These are phyloP conservation scores for Porphyridium purpureum DNA, from an alignment of 23 red algal genomes.

Conservation along the genomic window DNA sequence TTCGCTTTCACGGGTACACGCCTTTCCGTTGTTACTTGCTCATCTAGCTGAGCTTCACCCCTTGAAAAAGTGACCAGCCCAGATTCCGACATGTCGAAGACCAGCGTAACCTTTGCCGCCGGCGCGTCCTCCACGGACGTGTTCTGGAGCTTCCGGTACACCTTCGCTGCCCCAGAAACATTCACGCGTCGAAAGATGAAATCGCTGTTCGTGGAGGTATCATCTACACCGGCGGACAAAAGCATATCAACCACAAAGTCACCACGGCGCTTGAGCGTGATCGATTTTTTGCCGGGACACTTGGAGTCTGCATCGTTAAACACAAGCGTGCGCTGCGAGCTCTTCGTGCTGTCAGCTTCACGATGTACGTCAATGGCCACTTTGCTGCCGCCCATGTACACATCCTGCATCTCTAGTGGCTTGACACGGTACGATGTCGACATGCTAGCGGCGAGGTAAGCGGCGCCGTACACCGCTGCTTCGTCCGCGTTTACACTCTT, in stretches of 20 bases:
- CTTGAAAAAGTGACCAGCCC: conserved; percentile 26
- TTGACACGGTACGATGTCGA: conserved; percentile 57
- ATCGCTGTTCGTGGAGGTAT: conserved; percentile 4
- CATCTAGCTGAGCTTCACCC: conserved; percentile 34
- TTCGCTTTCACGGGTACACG: conserved; percentile 32
- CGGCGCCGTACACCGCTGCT: conserved; percentile 60
- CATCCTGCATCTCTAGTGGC: conserved; percentile 44
- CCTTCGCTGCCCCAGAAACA: conserved; percentile 32
- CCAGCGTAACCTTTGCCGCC: conserved; percentile 26
- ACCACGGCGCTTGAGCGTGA: conserved; percentile 34
- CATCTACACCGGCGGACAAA: conserved; percentile 20
- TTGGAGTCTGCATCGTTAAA: conserved; percentile 14
- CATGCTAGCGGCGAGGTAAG: conserved; percentile 49
- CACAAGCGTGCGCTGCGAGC: conserved; percentile 12
- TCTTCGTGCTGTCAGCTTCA: conserved; percentile 14
- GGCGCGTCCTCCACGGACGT: conserved; percentile 10
- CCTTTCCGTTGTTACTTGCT: conserved; percentile 18
- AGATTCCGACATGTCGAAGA: conserved; percentile 26
- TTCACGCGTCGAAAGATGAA: conserved; percentile 1
- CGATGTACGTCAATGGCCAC: conserved; percentile 20
- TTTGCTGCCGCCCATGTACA: conserved; percentile 16
- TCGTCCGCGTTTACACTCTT: conserved; percentile 95
- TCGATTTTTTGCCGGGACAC: conserved; percentile 44
- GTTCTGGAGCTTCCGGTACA: conserved; percentile 37
- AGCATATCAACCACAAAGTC: conserved; percentile 30